These are phyloP conservation scores for Kalaharituber pfeilii DNA, from an alignment of 2,329 filamentous ascomycete genomes.

Conservation along the genomic window DNA sequence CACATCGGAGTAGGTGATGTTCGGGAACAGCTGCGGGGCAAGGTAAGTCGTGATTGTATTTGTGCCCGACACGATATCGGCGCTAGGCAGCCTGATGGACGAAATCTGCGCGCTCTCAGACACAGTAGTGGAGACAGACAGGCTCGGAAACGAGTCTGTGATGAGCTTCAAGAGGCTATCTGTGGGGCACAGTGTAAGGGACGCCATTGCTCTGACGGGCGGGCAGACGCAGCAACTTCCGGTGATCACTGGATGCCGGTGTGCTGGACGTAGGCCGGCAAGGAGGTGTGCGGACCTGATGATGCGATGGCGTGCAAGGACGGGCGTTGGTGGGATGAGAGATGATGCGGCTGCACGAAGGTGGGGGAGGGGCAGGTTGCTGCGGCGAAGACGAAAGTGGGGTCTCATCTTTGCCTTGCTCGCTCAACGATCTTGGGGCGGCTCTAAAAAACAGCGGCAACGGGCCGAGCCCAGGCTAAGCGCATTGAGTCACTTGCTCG, in stretches of 20 bases:
- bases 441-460: too few species aligned
- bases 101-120: conserved; percentile 27
- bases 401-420: not conserved
- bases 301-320: not conserved
- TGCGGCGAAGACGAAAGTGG: not conserved
- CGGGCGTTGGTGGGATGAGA: not conserved
- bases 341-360: not conserved
- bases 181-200: conserved; percentile 11
- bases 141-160: conserved; percentile 29
- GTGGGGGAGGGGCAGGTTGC: not conserved
- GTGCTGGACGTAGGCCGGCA: too few species aligned
- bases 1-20: conserved; percentile 52
- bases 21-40: conserved; percentile 48
- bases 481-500: too few species aligned
- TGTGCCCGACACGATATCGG: conserved; percentile 18
- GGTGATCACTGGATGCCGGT: too few species aligned
- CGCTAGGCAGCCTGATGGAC: conserved; percentile 12
- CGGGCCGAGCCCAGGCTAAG: too few species aligned
- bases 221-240: too few species aligned
- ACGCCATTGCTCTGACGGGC: too few species aligned
- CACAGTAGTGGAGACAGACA: conserved; percentile 26
- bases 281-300: not conserved
- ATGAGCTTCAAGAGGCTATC: conserved; percentile 25
- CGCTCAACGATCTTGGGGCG: too few species aligned
- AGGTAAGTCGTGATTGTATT: conserved; percentile 27